These are phyloP conservation scores for Russula sp. DNA, from an alignment of 768 basidiomycete species.

Conservation along the genomic window DNA sequence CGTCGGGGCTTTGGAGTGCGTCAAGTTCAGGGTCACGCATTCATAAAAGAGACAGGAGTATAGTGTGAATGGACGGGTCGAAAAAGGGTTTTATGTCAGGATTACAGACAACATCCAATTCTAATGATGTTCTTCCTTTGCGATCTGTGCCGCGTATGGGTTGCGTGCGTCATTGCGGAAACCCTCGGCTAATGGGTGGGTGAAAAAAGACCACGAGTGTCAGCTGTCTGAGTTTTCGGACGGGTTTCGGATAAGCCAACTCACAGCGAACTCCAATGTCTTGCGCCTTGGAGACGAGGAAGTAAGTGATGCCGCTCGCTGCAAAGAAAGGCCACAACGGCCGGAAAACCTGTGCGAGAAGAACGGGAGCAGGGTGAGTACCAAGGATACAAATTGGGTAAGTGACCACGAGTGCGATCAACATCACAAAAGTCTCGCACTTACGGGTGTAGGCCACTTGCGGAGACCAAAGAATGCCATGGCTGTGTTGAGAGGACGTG, in stretches of 20 bases:
- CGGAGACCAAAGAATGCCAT: constrained; percentile 80
- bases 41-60: constrained; percentile 1
- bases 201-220: not conserved
- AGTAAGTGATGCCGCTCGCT: constrained; percentile 62
- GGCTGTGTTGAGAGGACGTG: not conserved
- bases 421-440: constrained; percentile 33
- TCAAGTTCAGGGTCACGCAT: too few relatives aligned
- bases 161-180: constrained; percentile 77
- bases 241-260: constrained; percentile 37
- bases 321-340: constrained; percentile 81
- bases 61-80: not conserved
- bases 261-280: constrained; percentile 67
- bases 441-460: constrained; percentile 76
- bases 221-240: constrained; percentile 4
- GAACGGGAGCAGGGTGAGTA: constrained; percentile 10
- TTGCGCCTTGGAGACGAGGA: constrained; percentile 64
- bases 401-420: constrained; percentile 15
- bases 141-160: constrained; percentile 76
- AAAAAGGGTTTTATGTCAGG: constrained; percentile 18
- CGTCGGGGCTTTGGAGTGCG: not conserved
- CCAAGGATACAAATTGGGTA: not conserved
- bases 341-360: constrained; percentile 52
- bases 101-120: constrained; percentile 12
- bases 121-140: constrained; percentile 52
- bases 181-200: constrained; percentile 48